These are phyloP conservation scores for Fusarium sp. DNA, from an alignment of 2,329 filamentous ascomycete species.

Conservation along the genomic window DNA sequence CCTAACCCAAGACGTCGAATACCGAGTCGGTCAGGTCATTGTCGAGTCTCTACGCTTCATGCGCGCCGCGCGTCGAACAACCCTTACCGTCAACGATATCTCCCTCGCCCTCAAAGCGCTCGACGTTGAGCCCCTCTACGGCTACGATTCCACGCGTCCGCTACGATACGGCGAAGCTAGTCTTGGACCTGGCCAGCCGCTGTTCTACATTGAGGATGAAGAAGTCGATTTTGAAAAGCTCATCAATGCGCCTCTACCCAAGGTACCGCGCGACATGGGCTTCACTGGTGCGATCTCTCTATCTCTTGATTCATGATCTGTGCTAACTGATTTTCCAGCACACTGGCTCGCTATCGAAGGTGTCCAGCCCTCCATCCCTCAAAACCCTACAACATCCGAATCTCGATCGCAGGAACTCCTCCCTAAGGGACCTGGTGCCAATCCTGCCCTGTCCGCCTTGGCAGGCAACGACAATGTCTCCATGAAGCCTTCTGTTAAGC, in stretches of 20 bases:
- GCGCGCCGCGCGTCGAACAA: conserved; percentile 89
- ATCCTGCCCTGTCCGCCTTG: conserved; percentile 83
- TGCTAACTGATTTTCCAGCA: conserved; percentile 64
- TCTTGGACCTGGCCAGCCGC: conserved; percentile 90
- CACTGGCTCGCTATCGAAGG: conserved; percentile 99
- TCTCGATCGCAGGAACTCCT: conserved; percentile 87
- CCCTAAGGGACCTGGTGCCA: conserved; percentile 90
- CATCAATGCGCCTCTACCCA: conserved; percentile 95
- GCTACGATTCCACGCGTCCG: conserved; percentile 92
- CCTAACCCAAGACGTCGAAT: conserved; percentile 94
- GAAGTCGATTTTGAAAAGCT: conserved; percentile 99
- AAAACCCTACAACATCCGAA: conserved; percentile 92
- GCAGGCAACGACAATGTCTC: conserved; percentile 87
- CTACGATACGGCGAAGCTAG: conserved; percentile 94
- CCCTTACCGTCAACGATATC: conserved; percentile 90
- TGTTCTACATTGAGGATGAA: conserved; percentile 98
- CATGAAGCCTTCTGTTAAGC: conserved; percentile 93
- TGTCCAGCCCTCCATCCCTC: conserved; percentile 94
- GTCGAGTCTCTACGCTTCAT: conserved; percentile 97
- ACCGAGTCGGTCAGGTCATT: conserved; percentile 92
- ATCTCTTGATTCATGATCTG: background rate
- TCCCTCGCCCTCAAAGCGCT: conserved; percentile 87
- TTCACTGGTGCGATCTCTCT: conserved; percentile 79
- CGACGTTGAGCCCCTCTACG: conserved; percentile 95
- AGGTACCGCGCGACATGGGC: conserved; percentile 91